Base-by-base conservation (phyloP, 306 rosid species). In the Glycine tomentella region DNA sequence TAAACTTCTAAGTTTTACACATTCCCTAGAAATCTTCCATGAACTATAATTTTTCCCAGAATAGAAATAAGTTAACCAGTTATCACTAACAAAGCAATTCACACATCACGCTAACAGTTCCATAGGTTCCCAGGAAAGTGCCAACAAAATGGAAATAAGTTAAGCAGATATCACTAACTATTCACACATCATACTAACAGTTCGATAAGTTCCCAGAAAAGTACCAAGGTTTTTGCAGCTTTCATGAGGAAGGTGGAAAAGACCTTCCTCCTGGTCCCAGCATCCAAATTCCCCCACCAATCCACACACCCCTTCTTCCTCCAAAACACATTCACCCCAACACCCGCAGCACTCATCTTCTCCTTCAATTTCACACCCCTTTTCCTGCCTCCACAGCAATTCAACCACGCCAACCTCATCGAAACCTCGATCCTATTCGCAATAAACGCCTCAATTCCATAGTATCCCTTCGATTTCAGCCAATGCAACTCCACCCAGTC, bases 301-400 rank as follows among this genome's bases (percentile, higher is more conserved):
- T 90, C 94, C 73, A 94, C 87, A 69, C 94, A 94, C 42, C 98
- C 94, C 68, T 90, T 92, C 88, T 94, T 94, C 91, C 98, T 91
- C 97, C 97, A 91, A 84, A 73, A 92, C 76, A 91, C 91, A 89
- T 91, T 91, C 1, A 90, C 86, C 1, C 90, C 90, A 33, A 89
- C 53, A 0, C 92, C 88, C 0, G 84, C 91, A 0, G 78, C 82
- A 3, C 66, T 88, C 44, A 86, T 58, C 89, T 94, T 94, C 85
- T 94, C 97, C 77, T 92, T 94, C 92, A 92, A 76, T 80, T 91
- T 94, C 79, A 87, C 89, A 56, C 93, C 94, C 80, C 95, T 87
- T 79, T 84, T 94, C 86, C 75, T 92, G 66, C 88, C 94, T 75
- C 80, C 81, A 45, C 82, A 70, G 55, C 86, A 64, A 46, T 83